A percentile compares a stretch with the other conserved stretches of the same genome.
These are phyloP conservation scores for Gorgonomyces haynaldii DNA, from an alignment of 192 early-diverging fungal genomes.

Conservation along the genomic window DNA sequence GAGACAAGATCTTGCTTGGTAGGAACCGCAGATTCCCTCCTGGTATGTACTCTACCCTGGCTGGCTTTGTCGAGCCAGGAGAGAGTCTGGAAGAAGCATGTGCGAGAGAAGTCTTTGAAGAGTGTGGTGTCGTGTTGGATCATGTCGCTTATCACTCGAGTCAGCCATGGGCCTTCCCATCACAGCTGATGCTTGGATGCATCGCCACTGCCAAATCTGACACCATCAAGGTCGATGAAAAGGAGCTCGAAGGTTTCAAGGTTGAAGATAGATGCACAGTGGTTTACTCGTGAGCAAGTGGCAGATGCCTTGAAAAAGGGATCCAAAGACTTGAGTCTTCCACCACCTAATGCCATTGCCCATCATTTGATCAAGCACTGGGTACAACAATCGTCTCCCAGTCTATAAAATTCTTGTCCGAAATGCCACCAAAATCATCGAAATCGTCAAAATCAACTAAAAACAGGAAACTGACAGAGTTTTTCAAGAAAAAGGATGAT, in stretches of 20 bases:
- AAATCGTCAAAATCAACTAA: too few species aligned
- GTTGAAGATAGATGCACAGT: slow-evolving; percentile 21
- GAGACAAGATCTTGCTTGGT: slow-evolving; percentile 30
- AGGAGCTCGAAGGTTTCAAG: slow-evolving; percentile 26
- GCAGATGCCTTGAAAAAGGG: slow-evolving; percentile 7
- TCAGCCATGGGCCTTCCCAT: slow-evolving; percentile 56
- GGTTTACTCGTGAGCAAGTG: slow-evolving; percentile 30
- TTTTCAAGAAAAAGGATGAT: too few species aligned
- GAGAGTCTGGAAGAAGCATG: slow-evolving; percentile 35
- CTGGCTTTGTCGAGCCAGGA: slow-evolving; percentile 33
- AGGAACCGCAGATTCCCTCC: slow-evolving; percentile 32
- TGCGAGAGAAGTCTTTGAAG: slow-evolving; percentile 37
- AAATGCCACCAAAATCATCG: too few species aligned
- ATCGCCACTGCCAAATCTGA: slow-evolving; percentile 18
- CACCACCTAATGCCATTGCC: slow-evolving; percentile 27
- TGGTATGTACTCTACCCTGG: slow-evolving; percentile 27
- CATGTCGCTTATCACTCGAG: slow-evolving; percentile 34
- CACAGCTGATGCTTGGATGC: slow-evolving; percentile 41
- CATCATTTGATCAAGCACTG: slow-evolving; percentile 23
- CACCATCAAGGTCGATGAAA: slow-evolving; percentile 12
- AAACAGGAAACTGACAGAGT: too few species aligned
- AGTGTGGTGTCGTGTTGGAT: slow-evolving; percentile 31
- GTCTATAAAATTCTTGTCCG: neutral
- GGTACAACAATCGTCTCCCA: too few species aligned
- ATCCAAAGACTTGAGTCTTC: slow-evolving; percentile 9